Conservation (phyloP, 2,329 filamentous ascomycete species). For the Rachicladosporium sp. region DNA sequence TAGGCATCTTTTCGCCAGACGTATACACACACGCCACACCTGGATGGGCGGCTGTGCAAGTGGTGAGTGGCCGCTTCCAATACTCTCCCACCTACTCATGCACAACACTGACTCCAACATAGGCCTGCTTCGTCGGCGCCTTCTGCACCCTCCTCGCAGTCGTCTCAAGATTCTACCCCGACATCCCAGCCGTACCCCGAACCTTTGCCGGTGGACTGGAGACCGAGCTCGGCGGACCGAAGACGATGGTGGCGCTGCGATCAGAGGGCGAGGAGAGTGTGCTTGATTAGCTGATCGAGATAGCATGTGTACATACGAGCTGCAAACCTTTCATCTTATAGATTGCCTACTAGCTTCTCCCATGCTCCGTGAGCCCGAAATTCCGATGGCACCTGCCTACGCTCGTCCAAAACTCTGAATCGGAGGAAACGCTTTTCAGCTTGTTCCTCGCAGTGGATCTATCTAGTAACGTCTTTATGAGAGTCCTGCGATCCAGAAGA, state of each 20-base stretch:
- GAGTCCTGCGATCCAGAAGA: too few species aligned
- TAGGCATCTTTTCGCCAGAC: slow-evolving; percentile 80
- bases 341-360: too few species aligned
- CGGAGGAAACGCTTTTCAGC: too few species aligned
- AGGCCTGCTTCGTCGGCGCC: slow-evolving; percentile 30
- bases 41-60: slow-evolving; percentile 53
- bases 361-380: too few species aligned
- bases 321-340: slow-evolving; percentile 4
- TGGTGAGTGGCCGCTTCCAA: too few species aligned
- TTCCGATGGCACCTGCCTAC: too few species aligned
- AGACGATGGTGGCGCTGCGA: slow-evolving; percentile 24
- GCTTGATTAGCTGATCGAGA: neutral
- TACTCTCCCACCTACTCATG: too few species aligned
- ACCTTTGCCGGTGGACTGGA: slow-evolving; percentile 37
- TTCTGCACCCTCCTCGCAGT: slow-evolving; percentile 27
- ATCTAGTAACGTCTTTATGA: too few species aligned
- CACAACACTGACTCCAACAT: neutral
- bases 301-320: neutral
- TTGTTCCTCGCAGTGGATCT: too few species aligned
- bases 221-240: slow-evolving; percentile 34
- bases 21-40: slow-evolving; percentile 77
- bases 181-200: slow-evolving; percentile 33
- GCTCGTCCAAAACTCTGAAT: too few species aligned
- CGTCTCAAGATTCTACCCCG: slow-evolving; percentile 31
- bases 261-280: slow-evolving; percentile 9